Base-by-base conservation (phyloP, 1,139 yeast genomes). In the Geotrichum bryndzae region DNA sequence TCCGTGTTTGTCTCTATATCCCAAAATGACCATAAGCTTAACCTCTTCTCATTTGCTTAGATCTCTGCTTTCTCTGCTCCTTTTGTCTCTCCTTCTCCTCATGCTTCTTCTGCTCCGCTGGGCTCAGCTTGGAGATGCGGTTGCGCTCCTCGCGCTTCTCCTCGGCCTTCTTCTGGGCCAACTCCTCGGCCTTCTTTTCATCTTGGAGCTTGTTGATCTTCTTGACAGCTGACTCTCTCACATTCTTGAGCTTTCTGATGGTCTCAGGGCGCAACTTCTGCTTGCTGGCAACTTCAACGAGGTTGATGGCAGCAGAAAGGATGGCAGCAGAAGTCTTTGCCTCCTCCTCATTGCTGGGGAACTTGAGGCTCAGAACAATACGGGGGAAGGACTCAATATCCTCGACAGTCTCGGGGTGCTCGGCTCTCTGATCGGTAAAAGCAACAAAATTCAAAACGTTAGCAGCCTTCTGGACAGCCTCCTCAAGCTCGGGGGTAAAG, bases 391-490 rank as follows among this genome's bases (percentile, higher is more conserved):
- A 85, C 54, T 74, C 76, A 65, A 83, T 76, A 53, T 84, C 87
- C 50, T 77, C 76, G 58, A 84, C 69, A 35, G 67, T 68, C 55
- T 64, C 63, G 51, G 99, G 97, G 68, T 83, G 87, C 63, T 81
- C 86, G 52, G 77, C 70, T 38, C 91, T 85, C 76, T 90, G 88
- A 74, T 94, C 99, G 59, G 97, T 89, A 71, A 91, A 81, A 46
- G 96, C 87, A 67, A 94, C 73, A 70, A 74, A 87, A 70, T 85
- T 84, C 69, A 92, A 76, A 60, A 83, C 76, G 10, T 80, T 73
- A 54, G 84, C 83, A 62, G 87, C 77, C 62, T 80, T 79, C 15
- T 72, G 69, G 65, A 88, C 73, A 41, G 83, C 78, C 62, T 81
- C 82, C 50, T 79, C 74, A 54, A 84, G 76, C 63, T 80, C 82